Percentiles rank a stretch among this genome's conserved stretches.
phyloP scores from a whole-genome alignment of 2,329 filamentous ascomycete species.

The Macrophomina phaseolina region DNA sequence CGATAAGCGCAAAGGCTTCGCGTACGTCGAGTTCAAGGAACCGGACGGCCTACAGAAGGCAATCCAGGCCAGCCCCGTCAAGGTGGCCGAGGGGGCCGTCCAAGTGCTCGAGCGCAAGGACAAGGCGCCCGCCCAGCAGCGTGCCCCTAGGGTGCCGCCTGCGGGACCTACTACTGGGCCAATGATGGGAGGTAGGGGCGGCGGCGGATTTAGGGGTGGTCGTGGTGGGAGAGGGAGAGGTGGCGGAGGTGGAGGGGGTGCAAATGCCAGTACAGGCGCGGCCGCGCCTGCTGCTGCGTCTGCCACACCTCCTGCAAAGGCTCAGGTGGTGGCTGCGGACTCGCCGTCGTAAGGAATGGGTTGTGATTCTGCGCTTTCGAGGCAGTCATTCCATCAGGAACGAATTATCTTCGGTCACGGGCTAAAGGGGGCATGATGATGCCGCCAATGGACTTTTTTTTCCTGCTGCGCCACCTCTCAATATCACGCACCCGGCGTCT shows the following conservation, averaged over 20 bases:
- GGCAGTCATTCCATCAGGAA: not conserved
- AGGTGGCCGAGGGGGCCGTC: slow-evolving; percentile 83
- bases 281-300: slow-evolving; percentile 26
- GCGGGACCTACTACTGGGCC: slow-evolving; percentile 26
- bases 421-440: not conserved
- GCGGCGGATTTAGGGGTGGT: slow-evolving; percentile 39
- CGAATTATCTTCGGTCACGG: not conserved
- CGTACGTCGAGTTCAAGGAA: slow-evolving; percentile 86
- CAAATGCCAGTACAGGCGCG: slow-evolving; percentile 27
- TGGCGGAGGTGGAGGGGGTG: slow-evolving; percentile 35
- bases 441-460: too few species aligned
- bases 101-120: slow-evolving; percentile 85
- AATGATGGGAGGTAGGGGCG: slow-evolving; percentile 37
- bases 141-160: slow-evolving; percentile 6
- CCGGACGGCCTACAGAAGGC: slow-evolving; percentile 76
- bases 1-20: slow-evolving; percentile 92
- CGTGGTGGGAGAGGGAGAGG: slow-evolving; percentile 42
- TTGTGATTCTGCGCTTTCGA: not conserved
- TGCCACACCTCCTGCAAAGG: slow-evolving; percentile 1
- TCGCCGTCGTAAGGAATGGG: slow-evolving; percentile 8
- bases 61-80: slow-evolving; percentile 78
- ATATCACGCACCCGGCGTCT: too few species aligned
- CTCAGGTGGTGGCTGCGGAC: slow-evolving; percentile 10
- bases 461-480: too few species aligned
- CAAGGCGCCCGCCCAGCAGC: slow-evolving; percentile 31